These are phyloP conservation scores for Boletus subcaerulescens DNA, from an alignment of 768 basidiomycete species.

Conservation along the genomic window DNA sequence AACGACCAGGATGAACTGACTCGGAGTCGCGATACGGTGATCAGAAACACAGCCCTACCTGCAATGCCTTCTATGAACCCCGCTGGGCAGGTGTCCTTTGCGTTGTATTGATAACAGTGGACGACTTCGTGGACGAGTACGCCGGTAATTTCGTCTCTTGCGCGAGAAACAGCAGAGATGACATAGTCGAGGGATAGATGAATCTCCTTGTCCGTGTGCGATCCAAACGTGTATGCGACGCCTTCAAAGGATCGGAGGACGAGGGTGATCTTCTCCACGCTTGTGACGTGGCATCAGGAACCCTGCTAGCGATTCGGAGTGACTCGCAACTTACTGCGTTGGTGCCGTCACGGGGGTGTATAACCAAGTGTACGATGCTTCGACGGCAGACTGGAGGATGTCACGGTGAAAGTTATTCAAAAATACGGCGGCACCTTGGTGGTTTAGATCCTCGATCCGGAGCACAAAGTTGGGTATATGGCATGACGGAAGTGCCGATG, in stretches of 20 bases:
- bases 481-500: constrained; percentile 36
- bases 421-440: constrained; percentile 58
- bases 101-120: constrained; percentile 76
- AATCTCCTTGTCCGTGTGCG: constrained; percentile 62
- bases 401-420: constrained; percentile 45
- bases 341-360: constrained; percentile 46
- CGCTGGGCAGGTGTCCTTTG: constrained; percentile 54
- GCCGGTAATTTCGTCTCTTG: constrained; percentile 62
- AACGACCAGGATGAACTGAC: background rate
- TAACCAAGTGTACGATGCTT: constrained; percentile 38
- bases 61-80: constrained; percentile 81
- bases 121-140: constrained; percentile 76
- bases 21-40: background rate
- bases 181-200: constrained; percentile 70
- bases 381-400: constrained; percentile 37
- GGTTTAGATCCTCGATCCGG: constrained; percentile 55
- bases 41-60: constrained; percentile 36
- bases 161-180: constrained; percentile 37
- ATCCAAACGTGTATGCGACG: constrained; percentile 66
- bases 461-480: constrained; percentile 55
- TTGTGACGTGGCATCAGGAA: constrained; percentile 23
- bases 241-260: constrained; percentile 66
- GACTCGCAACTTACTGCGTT: constrained; percentile 40
- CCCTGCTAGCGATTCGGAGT: background rate
- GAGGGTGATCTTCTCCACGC: constrained; percentile 53